A percentile compares a stretch with the other conserved stretches of the same genome.
phyloP scores from a whole-genome alignment of 805 yeast species.

The Isabelozyma gotoi region DNA sequence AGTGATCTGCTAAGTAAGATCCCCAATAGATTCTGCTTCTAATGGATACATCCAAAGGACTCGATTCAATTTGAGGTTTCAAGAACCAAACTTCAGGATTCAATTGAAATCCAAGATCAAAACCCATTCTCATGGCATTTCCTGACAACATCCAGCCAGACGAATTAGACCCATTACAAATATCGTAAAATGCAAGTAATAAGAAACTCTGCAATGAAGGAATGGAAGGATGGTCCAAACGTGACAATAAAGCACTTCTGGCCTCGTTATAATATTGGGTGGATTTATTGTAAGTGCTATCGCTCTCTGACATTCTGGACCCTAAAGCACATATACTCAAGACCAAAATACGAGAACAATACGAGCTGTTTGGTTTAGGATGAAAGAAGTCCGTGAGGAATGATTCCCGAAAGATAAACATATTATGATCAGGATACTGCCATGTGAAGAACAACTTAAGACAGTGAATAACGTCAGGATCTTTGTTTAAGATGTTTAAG shows the following conservation, averaged over 20 bases:
- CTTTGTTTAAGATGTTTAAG: conserved; percentile 30
- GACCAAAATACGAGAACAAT: conserved; percentile 55
- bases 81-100: conserved; percentile 61
- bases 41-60: conserved; percentile 54
- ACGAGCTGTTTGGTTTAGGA: conserved; percentile 49
- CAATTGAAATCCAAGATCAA: conserved; percentile 62
- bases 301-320: conserved; percentile 47
- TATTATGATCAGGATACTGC: conserved; percentile 64
- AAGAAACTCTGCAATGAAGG: conserved; percentile 59
- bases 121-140: conserved; percentile 62
- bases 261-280: conserved; percentile 48
- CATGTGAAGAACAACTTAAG: conserved; percentile 54
- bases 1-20: conserved; percentile 62
- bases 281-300: conserved; percentile 40
- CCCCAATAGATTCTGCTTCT: conserved; percentile 69
- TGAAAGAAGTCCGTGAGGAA: conserved; percentile 60
- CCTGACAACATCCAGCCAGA: conserved; percentile 67
- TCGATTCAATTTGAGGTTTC: conserved; percentile 36
- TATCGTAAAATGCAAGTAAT: conserved; percentile 60
- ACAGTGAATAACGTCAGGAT: conserved; percentile 35
- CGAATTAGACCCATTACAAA: conserved; percentile 57
- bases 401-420: conserved; percentile 64
- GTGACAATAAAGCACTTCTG: conserved; percentile 37
- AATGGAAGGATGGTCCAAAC: conserved; percentile 47
- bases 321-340: conserved; percentile 62